phyloP scores from a whole-genome alignment of 1,284 basidiomycete species.

The Salmacisia buchloeana region DNA sequence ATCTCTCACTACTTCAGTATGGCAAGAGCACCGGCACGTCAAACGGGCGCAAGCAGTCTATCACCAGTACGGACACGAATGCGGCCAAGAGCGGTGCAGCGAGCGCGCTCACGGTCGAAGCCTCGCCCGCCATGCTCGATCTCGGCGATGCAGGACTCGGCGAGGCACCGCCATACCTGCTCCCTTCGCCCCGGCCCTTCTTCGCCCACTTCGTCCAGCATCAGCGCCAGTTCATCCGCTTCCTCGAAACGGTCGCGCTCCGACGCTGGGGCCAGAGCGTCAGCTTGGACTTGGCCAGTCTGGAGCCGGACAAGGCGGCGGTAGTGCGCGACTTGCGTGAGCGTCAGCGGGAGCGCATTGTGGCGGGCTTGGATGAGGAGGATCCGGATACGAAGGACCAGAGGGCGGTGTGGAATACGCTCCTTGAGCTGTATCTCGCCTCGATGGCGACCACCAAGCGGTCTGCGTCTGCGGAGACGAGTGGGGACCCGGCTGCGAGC shows the following conservation, averaged over 20 bases:
- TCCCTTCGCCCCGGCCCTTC: slow-evolving; percentile 76
- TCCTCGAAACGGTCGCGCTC: slow-evolving; percentile 79
- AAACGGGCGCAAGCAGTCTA: slow-evolving; percentile 26
- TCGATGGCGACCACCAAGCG: no score
- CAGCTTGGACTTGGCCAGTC: slow-evolving; percentile 49
- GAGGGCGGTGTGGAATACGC: slow-evolving; percentile 86
- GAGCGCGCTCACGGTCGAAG: background rate
- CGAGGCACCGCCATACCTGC: slow-evolving; percentile 51
- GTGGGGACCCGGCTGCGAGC: slow-evolving; percentile 35
- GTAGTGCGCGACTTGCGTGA: background rate
- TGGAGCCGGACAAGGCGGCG: background rate
- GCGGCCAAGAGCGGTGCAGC: background rate
- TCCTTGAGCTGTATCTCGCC: slow-evolving; percentile 85
- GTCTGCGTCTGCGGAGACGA: slow-evolving; percentile 12
- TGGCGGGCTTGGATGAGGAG: slow-evolving; percentile 50
- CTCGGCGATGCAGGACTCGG: background rate
- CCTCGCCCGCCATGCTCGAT: background rate
- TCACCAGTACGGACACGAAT: background rate
- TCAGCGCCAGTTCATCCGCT: slow-evolving; percentile 71
- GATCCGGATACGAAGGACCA: slow-evolving; percentile 67
- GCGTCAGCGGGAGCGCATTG: background rate
- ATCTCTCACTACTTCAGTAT: slow-evolving; percentile 1
- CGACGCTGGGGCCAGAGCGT: slow-evolving; percentile 75
- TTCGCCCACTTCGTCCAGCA: slow-evolving; percentile 94
- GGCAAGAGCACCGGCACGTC: background rate